Base-by-base conservation (phyloP, 2,329 filamentous ascomycete species). In the Diaporthe caulivora region DNA sequence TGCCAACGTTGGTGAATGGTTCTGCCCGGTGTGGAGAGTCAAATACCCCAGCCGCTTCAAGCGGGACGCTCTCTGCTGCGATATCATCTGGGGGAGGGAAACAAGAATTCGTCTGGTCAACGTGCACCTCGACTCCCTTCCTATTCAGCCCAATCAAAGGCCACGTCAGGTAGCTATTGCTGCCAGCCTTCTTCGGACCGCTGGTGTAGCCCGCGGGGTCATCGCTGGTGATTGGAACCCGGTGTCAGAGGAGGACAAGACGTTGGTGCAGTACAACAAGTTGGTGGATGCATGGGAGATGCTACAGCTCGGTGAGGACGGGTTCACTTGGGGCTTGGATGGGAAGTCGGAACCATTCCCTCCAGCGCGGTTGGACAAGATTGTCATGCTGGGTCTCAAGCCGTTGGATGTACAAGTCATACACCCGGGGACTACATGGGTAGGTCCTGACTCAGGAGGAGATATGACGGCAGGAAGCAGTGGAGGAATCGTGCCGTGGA, bases 181-280 rank as follows among this genome's bases (percentile, higher is more conserved):
- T 2, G 76, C 79, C 0, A 71, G 71, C 5, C 74, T 81, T 17
- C 75, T 85, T 4, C 76, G 74, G 31, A 26, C 34, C 1, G 49
- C 49, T 47, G 75, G 75, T 18, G 72, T 78, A 3, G 79, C 77
- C 0, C 75, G 73, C 31, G 83, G 82, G 0, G 55, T 85, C 5
- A 78, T 84, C 2, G 82, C 83, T 3, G 84, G 83, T 15, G 82
- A 85, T 69, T 85, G 85, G 73, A 84, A 85, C 69, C 80, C 81
- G 2, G 80, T 83, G 3, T 75, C 82, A 4, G 78, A 80, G 0
- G 79, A 82, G 57, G 84, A 86, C 68, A 73, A 75, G 3, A 53
- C 65, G 0, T 77, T 84, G 7, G 73, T 85, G 0, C 69, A 73
- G 17, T 76, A 77, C 2, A 84, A 82, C 71, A 74, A 76, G 0